A percentile compares a stretch with the other conserved stretches of the same genome.
Evolutionary conservation across 306 rosid species (phyloP).

Genomic region (Aeschynomene evenia): DNA sequence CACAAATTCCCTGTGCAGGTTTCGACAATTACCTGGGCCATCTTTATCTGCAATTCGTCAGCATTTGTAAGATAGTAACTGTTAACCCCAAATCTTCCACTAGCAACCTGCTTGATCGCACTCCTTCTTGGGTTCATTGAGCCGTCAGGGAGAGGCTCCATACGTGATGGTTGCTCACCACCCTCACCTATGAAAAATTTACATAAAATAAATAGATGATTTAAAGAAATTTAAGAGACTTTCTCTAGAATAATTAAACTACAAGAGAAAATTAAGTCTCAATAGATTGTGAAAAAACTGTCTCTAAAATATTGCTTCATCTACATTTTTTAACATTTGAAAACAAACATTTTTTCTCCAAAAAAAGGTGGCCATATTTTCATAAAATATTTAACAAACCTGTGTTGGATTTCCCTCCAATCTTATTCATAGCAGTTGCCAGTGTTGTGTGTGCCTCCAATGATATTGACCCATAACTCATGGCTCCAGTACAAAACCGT

Average conservation of each 20-base stretch:
- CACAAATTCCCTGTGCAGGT: background rate
- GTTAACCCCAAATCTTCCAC: slow-evolving; percentile 99
- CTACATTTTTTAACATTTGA: background rate
- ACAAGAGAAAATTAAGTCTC: background rate
- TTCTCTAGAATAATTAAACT: background rate
- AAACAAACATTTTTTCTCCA: background rate
- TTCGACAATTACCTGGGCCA: slow-evolving; percentile 86
- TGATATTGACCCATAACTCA: slow-evolving; percentile 99
- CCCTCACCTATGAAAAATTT: slow-evolving; percentile 77
- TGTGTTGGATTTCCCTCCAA: slow-evolving; percentile 99
- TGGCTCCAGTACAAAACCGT: slow-evolving; percentile 98
- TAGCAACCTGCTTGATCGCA: slow-evolving; percentile 95
- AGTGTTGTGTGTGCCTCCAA: slow-evolving; percentile 92
- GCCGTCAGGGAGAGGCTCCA: slow-evolving; percentile 94
- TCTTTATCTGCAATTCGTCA: slow-evolving; percentile 93
- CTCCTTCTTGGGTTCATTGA: slow-evolving; percentile 94
- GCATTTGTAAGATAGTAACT: slow-evolving; percentile 98
- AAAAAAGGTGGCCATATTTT: background rate
- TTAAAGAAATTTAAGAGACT: background rate
- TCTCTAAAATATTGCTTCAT: background rate
- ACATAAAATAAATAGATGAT: background rate
- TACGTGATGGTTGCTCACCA: slow-evolving; percentile 98
- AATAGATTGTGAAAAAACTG: background rate
- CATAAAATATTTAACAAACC: slow-evolving; percentile 44
- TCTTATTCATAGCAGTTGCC: slow-evolving; percentile 89